Evolutionary conservation across 108 stramenopile species (phyloP), one percentile per base, ranked within the genome.

Genomic region (Schizochytrium sp.): DNA sequence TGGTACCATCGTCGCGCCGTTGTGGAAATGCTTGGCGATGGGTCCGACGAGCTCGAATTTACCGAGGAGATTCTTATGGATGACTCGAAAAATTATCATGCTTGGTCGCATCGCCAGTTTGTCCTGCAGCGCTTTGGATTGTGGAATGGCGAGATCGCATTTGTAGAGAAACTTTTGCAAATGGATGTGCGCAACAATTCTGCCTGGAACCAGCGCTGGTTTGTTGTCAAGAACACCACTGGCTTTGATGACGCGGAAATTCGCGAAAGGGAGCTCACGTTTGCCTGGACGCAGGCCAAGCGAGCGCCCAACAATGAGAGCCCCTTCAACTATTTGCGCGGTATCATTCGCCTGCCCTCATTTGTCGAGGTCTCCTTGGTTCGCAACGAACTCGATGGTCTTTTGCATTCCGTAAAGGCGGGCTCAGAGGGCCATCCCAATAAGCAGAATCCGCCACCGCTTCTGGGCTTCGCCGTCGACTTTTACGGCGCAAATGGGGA

Each of bases 171-270:
- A 6, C 89, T 96, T 58, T 92, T 98, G 57, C 63, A 89, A 21
- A 63, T 89, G 34, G 99, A 99, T 88, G 91, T 95, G n/a, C 93
- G 97, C 43, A 99, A 99, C 91, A 99, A 99, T 91, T 96, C 95
- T 25, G 99, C 97, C 8, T 99, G 99, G 99, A 98, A 97, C 93
- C 97, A 98, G 76, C 93, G 98, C 18, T 98, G 97, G 97, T 97
- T 97, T 91, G 96, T 95, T n/a, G 71, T 91, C 8, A 18, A 25
- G 28, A 58, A 87, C 57, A 58, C 87, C 87, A 12, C 57, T 18
- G 87, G 57, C 55, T 57, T 87, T 58, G 34, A 19, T 6, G 51
- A 83, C 44, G 34, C 69, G 16, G 88, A 89, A 60, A 51, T 87
- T 34, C 55, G 91, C 28, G 44, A 44, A 23, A 44, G 25, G 41